phyloP scores from a whole-genome alignment of 1,284 basidiomycete species.

The Apiotrichum gracile region DNA sequence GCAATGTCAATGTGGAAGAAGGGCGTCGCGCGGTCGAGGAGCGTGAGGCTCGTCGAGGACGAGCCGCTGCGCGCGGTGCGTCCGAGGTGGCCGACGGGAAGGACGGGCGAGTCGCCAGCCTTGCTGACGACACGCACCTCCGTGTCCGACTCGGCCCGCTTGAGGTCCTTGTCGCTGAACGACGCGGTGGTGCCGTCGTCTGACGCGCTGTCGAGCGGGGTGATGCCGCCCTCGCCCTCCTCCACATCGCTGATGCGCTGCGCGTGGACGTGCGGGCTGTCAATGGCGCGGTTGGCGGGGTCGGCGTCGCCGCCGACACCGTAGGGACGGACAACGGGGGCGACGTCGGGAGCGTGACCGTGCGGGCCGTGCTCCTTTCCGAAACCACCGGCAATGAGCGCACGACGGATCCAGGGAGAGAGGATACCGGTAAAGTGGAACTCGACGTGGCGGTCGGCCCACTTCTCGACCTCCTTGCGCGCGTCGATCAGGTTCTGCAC shows the following conservation, averaged over 20 bases:
- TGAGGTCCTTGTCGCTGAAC: constrained; percentile 1
- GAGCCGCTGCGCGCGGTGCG: background rate
- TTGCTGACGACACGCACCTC: background rate
- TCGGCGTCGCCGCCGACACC: constrained; percentile 19
- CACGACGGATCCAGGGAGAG: constrained; percentile 89
- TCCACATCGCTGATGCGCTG: constrained; percentile 7
- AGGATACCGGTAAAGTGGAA: constrained; percentile 60
- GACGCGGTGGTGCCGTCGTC: background rate
- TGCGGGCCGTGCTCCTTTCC: constrained; percentile 52
- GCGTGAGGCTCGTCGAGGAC: constrained; percentile 18
- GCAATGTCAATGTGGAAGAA: constrained; percentile 49
- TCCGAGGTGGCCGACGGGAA: background rate
- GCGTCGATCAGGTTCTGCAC: constrained; percentile 88
- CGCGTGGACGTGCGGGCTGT: constrained; percentile 1
- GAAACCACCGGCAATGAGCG: constrained; percentile 80
- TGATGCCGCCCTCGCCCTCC: background rate
- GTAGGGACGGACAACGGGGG: constrained; percentile 59
- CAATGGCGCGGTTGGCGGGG: constrained; percentile 8
- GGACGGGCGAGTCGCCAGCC: background rate
- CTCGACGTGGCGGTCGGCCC: constrained; percentile 73
- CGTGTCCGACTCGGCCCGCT: background rate
- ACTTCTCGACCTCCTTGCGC: constrained; percentile 76
- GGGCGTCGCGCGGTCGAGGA: constrained; percentile 40
- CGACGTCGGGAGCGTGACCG: constrained; percentile 58
- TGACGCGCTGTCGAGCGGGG: background rate